Evolutionary conservation across 306 rosid species (phyloP).

Genomic region (Heteromeles arbutifolia): DNA sequence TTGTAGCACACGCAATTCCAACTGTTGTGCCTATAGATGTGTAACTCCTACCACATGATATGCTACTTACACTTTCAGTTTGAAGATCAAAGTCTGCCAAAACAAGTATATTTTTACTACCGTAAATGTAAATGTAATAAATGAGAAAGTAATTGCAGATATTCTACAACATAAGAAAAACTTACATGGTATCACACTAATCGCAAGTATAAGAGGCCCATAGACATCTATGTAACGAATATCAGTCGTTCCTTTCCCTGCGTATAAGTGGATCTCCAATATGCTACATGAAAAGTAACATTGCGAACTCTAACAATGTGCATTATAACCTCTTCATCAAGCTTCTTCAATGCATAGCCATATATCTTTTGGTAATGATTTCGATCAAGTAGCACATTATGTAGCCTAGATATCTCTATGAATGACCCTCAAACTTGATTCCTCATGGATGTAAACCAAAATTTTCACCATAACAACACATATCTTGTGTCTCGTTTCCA

Average conservation of each 20-base stretch:
- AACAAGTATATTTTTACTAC: no score
- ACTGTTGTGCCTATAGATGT: no score
- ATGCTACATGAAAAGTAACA: no score
- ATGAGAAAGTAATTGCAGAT: conserved; percentile 3
- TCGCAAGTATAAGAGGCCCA: conserved; percentile 40
- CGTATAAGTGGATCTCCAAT: neutral
- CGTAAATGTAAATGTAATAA: no score
- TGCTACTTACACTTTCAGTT: no score
- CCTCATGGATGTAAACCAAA: neutral
- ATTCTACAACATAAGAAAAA: conserved; percentile 92
- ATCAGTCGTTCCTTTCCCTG: conserved; percentile 59
- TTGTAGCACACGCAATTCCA: no score
- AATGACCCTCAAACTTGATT: no score
- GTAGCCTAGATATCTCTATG: no score
- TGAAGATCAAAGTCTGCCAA: no score
- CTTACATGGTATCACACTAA: conserved; percentile 66
- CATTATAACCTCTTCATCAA: conserved; percentile 52
- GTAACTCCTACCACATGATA: no score
- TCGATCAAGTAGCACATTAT: no score
- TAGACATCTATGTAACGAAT: no score
- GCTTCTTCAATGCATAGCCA: conserved; percentile 76
- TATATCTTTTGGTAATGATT: conserved; percentile 57
- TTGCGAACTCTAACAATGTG: conserved; percentile 20
- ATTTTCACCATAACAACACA: conserved; percentile 67
- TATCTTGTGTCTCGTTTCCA: conserved; percentile 62